These are phyloP conservation scores for Crepidotus variabilis DNA, from an alignment of 768 basidiomycete genomes.

Conservation along the genomic window DNA sequence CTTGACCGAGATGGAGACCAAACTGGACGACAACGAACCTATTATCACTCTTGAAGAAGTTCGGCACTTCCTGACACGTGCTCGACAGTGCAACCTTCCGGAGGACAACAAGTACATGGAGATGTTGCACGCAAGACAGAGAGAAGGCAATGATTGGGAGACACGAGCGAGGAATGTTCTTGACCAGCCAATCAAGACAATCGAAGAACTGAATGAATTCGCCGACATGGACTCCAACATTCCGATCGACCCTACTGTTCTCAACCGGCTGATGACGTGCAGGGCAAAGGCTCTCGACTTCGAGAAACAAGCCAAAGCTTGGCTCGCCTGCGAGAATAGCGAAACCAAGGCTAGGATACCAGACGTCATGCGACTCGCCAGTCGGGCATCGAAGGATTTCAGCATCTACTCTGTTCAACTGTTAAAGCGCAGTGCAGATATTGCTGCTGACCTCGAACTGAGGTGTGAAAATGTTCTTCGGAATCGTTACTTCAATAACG, in stretches of 20 bases:
- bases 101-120: conserved; percentile 62
- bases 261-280: conserved; percentile 61
- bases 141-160: conserved; percentile 76
- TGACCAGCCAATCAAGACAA: conserved; percentile 65
- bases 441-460: conserved; percentile 74
- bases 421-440: conserved; percentile 66
- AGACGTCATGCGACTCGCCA: conserved; percentile 67
- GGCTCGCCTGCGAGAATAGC: conserved; percentile 57
- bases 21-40: conserved; percentile 57
- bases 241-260: conserved; percentile 65
- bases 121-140: conserved; percentile 59
- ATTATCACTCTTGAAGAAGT: conserved; percentile 74
- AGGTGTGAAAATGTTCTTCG: conserved; percentile 73
- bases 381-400: conserved; percentile 75
- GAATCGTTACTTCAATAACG: conserved; percentile 51
- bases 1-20: conserved; percentile 69
- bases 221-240: conserved; percentile 59
- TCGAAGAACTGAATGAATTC: conserved; percentile 75
- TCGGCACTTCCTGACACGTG: conserved; percentile 65
- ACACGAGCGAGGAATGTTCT: conserved; percentile 62
- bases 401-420: conserved; percentile 62
- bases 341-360: conserved; percentile 57
- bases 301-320: conserved; percentile 72
- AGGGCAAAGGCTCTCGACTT: conserved; percentile 72
- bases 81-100: conserved; percentile 61